phyloP scores from a whole-genome alignment of 495 filamentous ascomycete genomes.

The Tuber borchii region DNA sequence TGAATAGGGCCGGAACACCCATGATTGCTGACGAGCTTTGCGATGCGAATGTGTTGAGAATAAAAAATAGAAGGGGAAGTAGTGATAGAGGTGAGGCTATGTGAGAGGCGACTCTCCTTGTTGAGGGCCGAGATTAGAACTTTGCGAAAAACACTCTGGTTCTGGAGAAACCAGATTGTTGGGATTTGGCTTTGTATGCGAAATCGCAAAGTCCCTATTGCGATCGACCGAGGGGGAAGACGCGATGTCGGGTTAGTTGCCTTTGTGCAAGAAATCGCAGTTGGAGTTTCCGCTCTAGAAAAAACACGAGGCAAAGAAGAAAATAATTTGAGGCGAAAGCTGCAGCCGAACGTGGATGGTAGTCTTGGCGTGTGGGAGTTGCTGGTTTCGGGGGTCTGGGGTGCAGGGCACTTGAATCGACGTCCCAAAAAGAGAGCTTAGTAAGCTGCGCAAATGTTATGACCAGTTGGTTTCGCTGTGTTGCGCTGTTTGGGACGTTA shows the following conservation, averaged over 20 bases:
- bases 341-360: not conserved
- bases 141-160: not conserved
- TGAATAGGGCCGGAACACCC: constrained; percentile 43
- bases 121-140: not conserved
- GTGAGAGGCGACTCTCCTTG: not conserved
- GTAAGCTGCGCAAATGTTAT: not conserved
- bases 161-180: not conserved
- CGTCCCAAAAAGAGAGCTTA: not conserved
- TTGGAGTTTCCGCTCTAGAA: not conserved
- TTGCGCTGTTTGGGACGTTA: too few relatives aligned
- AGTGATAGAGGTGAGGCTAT: not conserved
- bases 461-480: too few relatives aligned
- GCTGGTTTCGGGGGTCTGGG: not conserved
- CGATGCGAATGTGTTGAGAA: not conserved
- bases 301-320: not conserved
- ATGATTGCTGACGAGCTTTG: constrained; percentile 18
- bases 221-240: not conserved
- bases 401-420: too few relatives aligned
- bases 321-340: not conserved
- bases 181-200: not conserved
- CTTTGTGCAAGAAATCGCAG: not conserved
- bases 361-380: not conserved
- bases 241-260: not conserved
- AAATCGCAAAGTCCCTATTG: not conserved
- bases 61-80: not conserved